Evolutionary conservation across 306 rosid species (phyloP), one percentile per base, ranked within the genome.

Genomic region (Medicago lupulina): DNA sequence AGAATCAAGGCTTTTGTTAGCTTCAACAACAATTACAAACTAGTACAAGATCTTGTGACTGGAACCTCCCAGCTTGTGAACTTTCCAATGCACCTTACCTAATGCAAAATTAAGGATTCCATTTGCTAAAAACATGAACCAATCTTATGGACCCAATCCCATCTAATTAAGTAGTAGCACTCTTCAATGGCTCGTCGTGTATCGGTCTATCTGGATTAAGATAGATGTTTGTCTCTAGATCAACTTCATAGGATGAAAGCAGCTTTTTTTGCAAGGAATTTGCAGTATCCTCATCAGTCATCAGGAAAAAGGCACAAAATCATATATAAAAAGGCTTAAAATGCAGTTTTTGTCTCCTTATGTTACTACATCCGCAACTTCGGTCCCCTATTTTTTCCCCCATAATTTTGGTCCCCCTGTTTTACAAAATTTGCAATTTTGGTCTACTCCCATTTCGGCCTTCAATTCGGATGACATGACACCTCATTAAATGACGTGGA

Each of bases 191-290:
- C 38, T 78, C 75, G 7, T 75, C 79, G 16, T 50, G 39, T 60
- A 83, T 47, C 59, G 23, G 10, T 77, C 76, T 71, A 67, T 67
- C 80, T 39, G 50, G 67, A 51, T 74, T 71, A 58, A 79, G 41
- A 41, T 60, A 76, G 73, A 47, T 79, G 65, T 64, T 73, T 57
- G 82, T 28, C 72, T 83, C 92, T 0, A 49, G 63, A 36, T 85
- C 92, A 39, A 70, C 78, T 67, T 87, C 93, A 25, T 88, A 80
- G 14, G 96, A 88, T 46, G 97, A 87, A 21, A 93, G 96, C 81
- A 89, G 71, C 84, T 38, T 88, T 81, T 85, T 88, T 97, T 93
- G 94, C 77, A 82, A 53, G 71, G 82, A 66, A 65, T 58, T 75
- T 53, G 69, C 63, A 8, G 36, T 72, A 58, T 16, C 12, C 4